These are phyloP conservation scores for Amoebophrya sp. DNA, from an alignment of 169 alveolate genomes.

Conservation along the genomic window DNA sequence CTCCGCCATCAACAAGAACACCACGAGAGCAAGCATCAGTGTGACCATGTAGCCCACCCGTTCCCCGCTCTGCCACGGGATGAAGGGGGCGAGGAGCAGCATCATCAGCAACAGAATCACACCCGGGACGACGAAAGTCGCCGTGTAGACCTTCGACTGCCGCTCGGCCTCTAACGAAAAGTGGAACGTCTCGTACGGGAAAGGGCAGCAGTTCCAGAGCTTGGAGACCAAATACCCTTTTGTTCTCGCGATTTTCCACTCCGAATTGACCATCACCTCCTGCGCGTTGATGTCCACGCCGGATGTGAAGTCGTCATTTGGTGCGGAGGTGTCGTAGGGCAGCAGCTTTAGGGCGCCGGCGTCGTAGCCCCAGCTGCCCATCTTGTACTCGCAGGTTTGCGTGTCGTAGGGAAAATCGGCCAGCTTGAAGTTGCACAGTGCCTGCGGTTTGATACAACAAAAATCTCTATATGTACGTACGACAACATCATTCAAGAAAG, in stretches of 20 bases:
- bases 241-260: background rate
- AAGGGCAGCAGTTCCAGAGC: background rate
- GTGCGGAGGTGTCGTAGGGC: background rate
- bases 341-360: background rate
- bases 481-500: no score
- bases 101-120: background rate
- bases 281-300: background rate
- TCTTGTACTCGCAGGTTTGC: background rate
- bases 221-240: background rate
- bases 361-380: background rate
- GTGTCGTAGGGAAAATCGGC: background rate
- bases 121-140: background rate
- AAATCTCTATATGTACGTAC: no score
- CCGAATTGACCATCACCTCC: background rate
- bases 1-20: background rate
- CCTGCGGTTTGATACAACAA: no score
- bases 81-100: background rate
- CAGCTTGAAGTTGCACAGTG: background rate
- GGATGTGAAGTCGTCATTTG: background rate
- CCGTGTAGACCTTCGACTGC: background rate
- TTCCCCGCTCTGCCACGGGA: background rate
- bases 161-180: background rate
- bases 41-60: background rate
- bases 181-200: background rate
- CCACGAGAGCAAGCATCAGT: background rate